These are phyloP conservation scores for Anacardium occidentale DNA, from an alignment of 345 rosid genomes.

Conservation along the genomic window DNA sequence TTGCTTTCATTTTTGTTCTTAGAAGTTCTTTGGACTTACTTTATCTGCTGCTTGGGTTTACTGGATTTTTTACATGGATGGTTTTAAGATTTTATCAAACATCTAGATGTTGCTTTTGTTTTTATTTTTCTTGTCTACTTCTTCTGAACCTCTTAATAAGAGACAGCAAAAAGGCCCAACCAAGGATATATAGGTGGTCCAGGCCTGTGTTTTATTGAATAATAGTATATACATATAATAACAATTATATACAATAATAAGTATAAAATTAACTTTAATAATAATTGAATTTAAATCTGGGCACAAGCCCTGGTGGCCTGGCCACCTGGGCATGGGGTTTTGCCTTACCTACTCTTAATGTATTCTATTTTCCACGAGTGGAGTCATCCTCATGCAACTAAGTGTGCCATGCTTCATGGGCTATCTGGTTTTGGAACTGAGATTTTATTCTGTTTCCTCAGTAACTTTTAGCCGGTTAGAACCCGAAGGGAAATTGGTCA, in stretches of 20 bases:
- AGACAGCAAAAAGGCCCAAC: too few species aligned
- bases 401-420: conserved; percentile 14
- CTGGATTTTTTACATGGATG: conserved; percentile 13
- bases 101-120: neutral
- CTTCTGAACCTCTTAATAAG: neutral
- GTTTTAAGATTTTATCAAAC: conserved; percentile 8
- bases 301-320: too few species aligned
- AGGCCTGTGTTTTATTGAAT: too few species aligned
- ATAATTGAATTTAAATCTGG: too few species aligned
- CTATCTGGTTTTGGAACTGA: conserved; percentile 28
- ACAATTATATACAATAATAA: too few species aligned
- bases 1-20: conserved; percentile 14
- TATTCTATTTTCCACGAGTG: conserved; percentile 20
- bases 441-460: conserved; percentile 38
- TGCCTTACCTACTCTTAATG: neutral
- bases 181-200: too few species aligned
- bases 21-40: conserved; percentile 3
- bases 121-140: conserved; percentile 13
- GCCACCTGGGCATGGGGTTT: too few species aligned
- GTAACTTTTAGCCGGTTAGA: conserved; percentile 91
- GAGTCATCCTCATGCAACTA: conserved; percentile 16
- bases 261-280: too few species aligned
- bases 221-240: too few species aligned
- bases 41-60: conserved; percentile 18
- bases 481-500: conserved; percentile 89